Base-by-base conservation (phyloP, 2,329 filamentous ascomycete species). In the Aureobasidium vineae region DNA sequence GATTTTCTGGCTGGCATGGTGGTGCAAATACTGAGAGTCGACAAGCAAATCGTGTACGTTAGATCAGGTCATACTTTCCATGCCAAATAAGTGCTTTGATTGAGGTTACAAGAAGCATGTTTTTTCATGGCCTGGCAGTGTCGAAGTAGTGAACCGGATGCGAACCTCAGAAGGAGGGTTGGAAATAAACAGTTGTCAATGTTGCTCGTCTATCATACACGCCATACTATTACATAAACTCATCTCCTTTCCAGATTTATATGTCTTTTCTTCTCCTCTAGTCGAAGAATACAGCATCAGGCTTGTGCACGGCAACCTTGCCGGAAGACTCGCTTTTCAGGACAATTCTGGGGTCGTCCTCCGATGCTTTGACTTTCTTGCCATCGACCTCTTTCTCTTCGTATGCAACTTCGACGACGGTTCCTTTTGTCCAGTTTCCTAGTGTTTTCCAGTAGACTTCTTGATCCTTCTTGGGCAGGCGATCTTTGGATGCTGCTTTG, bases 251-350 rank as follows among this genome's bases (percentile, higher is more conserved):
- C 38, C 21, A 13, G 8, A 23, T 16, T 16, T 13, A 21, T 16
- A 36, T 13, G 47, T 78, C 56, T 79, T 78, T 28, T 79, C 79
- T 16, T 15, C 45, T 19, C 6, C 10, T 23, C 31, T 31, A 54
- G 5, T 54, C 31, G 15, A 68, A 81, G 67, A 77, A 79, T 61
- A 79, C 77, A 38, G 75, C 76, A 23, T 80, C 77, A 3, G 78
- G 76, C 72, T 80, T 80, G 63, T 81, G 78, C 59, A 80, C 77
- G 38, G 74, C 77, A 33, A 78, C 74, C 72, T 80, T 80, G 13
- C 77, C 78, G 43, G 75, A 76, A 57, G 71, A 73, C 11, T 71
- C 74, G 56, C 73, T 77, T 70, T 75, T 78, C 67, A 81, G 68
- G 21, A 81, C 78, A 52, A 81, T 71, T 69, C 75, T 75, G 5